phyloP scores from a whole-genome alignment of 2,329 filamentous ascomycete genomes.

The Exophiala lecanii-corni region DNA sequence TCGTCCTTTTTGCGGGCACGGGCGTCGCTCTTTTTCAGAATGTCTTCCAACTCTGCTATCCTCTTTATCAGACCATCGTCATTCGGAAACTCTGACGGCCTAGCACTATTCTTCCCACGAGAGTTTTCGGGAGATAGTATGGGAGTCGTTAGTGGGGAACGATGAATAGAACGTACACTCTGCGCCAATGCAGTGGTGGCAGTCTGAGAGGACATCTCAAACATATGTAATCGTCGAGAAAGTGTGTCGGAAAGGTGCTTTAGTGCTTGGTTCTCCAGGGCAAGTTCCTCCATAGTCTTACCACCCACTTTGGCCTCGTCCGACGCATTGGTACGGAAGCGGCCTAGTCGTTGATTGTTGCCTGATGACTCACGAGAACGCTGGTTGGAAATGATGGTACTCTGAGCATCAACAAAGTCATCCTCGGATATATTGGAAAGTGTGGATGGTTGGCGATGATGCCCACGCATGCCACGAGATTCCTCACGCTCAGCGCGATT shows the following conservation, averaged over 20 bases:
- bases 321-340: constrained; percentile 14
- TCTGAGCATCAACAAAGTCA: constrained; percentile 83
- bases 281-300: constrained; percentile 81
- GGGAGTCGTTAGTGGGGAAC: constrained; percentile 25
- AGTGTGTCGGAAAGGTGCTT: constrained; percentile 83
- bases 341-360: constrained; percentile 9
- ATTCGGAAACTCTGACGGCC: constrained; percentile 30
- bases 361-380: constrained; percentile 34
- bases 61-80: constrained; percentile 48
- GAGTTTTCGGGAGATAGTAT: constrained; percentile 25
- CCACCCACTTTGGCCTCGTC: constrained; percentile 28
- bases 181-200: constrained; percentile 82
- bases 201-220: constrained; percentile 86
- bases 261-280: constrained; percentile 80
- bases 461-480: constrained; percentile 29
- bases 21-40: constrained; percentile 53
- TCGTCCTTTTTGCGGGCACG: constrained; percentile 60
- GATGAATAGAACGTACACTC: constrained; percentile 57
- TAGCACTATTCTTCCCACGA: constrained; percentile 18
- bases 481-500: constrained; percentile 46
- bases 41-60: constrained; percentile 64
- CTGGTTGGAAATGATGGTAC: constrained; percentile 49
- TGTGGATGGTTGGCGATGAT: constrained; percentile 32
- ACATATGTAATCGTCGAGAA: constrained; percentile 81
- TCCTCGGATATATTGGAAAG: constrained; percentile 66